Evolutionary conservation across 2,329 filamentous ascomycete species (phyloP).

Genomic region (Fusarium sp.): DNA sequence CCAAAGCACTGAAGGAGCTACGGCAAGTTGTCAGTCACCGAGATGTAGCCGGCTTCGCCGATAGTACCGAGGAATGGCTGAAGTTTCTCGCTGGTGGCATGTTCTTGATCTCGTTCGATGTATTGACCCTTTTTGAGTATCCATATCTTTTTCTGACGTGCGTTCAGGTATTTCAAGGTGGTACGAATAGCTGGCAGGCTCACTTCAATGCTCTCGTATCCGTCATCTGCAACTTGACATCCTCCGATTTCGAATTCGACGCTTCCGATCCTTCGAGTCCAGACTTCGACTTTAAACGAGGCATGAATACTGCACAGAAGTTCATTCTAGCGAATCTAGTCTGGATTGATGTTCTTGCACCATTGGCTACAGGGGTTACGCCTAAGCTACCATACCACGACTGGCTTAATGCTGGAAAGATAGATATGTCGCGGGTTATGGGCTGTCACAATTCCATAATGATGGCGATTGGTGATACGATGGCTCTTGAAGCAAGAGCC

Average conservation of each 20-base stretch:
- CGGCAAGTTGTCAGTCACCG: constrained; percentile 36
- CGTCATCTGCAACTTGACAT: constrained; percentile 22
- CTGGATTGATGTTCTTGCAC: constrained; percentile 43
- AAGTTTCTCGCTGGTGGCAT: constrained; percentile 48
- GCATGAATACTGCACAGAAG: constrained; percentile 37
- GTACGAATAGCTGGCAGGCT: constrained; percentile 39
- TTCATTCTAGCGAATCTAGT: constrained; percentile 40
- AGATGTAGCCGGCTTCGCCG: constrained; percentile 19
- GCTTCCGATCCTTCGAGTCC: constrained; percentile 3
- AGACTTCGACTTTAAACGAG: constrained; percentile 22
- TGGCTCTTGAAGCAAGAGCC: neutral
- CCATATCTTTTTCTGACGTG: fast-evolving
- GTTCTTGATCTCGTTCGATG: constrained; percentile 49
- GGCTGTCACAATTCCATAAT: constrained; percentile 43
- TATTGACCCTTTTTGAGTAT: constrained; percentile 4
- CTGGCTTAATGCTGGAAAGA: constrained; percentile 19
- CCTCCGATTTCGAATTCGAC: constrained; percentile 7
- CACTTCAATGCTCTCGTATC: constrained; percentile 39
- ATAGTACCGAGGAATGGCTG: constrained; percentile 40
- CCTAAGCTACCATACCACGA: constrained; percentile 25
- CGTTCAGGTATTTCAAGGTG: constrained; percentile 41
- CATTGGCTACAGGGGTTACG: constrained; percentile 19
- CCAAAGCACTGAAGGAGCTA: constrained; percentile 47
- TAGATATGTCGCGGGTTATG: constrained; percentile 43
- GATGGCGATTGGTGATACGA: constrained; percentile 37